phyloP scores from a whole-genome alignment of 2,329 filamentous ascomycete genomes.

The Aspergillus glaucus region DNA sequence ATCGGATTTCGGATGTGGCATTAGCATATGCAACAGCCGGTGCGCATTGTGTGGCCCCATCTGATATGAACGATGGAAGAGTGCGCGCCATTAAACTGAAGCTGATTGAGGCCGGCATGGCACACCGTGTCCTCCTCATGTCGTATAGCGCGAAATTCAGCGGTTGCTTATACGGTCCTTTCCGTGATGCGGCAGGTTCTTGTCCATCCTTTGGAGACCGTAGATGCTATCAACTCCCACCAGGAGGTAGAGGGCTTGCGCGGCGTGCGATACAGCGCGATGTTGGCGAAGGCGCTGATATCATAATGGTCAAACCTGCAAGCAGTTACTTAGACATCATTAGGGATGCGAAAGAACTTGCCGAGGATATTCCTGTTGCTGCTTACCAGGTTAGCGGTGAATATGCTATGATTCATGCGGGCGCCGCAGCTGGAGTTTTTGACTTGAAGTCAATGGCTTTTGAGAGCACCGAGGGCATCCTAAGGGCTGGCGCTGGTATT shows the following conservation, averaged over 20 bases:
- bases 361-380: conserved; percentile 82
- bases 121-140: conserved; percentile 89
- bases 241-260: conserved; percentile 83
- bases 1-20: conserved; percentile 96
- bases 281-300: conserved; percentile 87
- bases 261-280: conserved; percentile 84
- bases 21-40: conserved; percentile 92
- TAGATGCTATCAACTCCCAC: conserved; percentile 93
- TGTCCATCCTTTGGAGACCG: conserved; percentile 88
- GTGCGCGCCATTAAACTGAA: conserved; percentile 98
- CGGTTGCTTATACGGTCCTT: conserved; percentile 91
- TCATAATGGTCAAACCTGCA: conserved; percentile 99
- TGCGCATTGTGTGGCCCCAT: conserved; percentile 93
- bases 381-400: conserved; percentile 97
- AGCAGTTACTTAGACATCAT: conserved; percentile 96
- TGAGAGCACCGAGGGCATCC: conserved; percentile 86
- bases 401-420: conserved; percentile 96
- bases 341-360: conserved; percentile 90
- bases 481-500: conserved; percentile 88
- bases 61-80: conserved; percentile 97
- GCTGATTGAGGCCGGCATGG: conserved; percentile 88
- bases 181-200: conserved; percentile 92
- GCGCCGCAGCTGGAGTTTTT: conserved; percentile 91
- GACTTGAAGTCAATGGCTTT: conserved; percentile 92
- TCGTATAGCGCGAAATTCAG: conserved; percentile 98